Evolutionary conservation across 2,329 filamentous ascomycete species (phyloP), one percentile per base, ranked within the genome.

Genomic region (Decorospora gaudefroyi): DNA sequence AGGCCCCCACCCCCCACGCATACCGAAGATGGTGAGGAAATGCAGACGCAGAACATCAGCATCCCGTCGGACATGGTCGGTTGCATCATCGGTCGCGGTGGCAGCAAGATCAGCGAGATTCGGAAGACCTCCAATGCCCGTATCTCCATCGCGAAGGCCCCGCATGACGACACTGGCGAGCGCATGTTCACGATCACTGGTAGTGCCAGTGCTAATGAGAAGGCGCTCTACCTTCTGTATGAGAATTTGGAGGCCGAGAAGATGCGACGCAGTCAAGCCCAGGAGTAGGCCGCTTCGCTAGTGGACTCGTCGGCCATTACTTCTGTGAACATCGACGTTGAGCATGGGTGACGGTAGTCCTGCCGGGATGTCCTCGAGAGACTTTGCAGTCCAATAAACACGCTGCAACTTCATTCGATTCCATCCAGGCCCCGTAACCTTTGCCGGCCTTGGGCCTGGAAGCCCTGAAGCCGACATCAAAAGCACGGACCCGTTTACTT

Each of bases 151-250:
- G 92, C 92, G 62, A 97, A 96, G 79, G 86, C 91, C 32, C 90
- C 93, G 43, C 93, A 99, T 67, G 93, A 99, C 62, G 93, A 97
- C 60, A 95, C 90, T 49, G 93, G 93, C 57, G 93, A 99, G 80
- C 86, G 93, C 65, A 99, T 99, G 93, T 99, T 99, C 77, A 99
- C 93, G 67, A 99, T 99, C 70, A 96, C 95, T 82, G 93, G 93
- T 59, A 95, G 88, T 49, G 86, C 89, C 49, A 87, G 86, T 74
- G 90, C 90, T 55, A 99, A 99, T 65, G 93, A 99, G 75, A 92
- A 90, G 61, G 93, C 93, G 4, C 80, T 99, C 18, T 96, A 96
- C 74, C 84, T 99, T 40, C 79, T 99, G 53, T 99, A 99, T 71
- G 93, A 99, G 80, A 99, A 99, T 74, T 83, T 99, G 37, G 93